Evolutionary conservation across 2,329 filamentous ascomycete genomes (phyloP).

Genomic region (Grosmannia clavigera): DNA sequence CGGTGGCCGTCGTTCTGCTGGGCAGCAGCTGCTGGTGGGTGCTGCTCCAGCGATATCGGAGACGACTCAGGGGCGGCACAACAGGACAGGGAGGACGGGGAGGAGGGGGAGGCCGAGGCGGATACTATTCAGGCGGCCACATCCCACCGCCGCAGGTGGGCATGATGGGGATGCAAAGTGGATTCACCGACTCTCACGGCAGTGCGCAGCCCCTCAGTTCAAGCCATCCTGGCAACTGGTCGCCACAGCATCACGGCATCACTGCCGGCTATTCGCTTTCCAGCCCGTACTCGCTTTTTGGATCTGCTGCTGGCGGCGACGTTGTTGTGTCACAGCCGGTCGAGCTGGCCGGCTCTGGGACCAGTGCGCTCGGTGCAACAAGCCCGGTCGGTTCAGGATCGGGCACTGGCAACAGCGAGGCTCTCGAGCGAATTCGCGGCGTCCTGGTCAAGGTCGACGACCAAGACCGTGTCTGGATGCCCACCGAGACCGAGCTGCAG

Average conservation of each 20-base stretch:
- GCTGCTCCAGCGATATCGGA: constrained; percentile 3
- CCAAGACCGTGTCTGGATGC: constrained; percentile 21
- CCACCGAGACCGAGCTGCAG: constrained; percentile 21
- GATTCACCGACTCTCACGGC: background rate
- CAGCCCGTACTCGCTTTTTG: background rate
- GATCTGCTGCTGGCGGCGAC: background rate
- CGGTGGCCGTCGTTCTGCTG: constrained; percentile 17
- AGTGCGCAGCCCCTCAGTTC: background rate
- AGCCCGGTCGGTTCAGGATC: background rate
- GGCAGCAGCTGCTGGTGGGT: constrained; percentile 9
- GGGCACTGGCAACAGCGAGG: constrained; percentile 5
- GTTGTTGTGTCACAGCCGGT: background rate
- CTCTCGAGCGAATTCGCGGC: background rate
- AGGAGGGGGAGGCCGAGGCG: background rate
- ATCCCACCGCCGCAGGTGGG: background rate
- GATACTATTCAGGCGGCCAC: background rate
- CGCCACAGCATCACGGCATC: background rate
- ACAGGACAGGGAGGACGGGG: background rate
- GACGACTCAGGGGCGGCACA: background rate
- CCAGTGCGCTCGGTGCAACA: background rate
- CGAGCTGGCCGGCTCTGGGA: background rate
- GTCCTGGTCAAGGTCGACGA: constrained; percentile 17
- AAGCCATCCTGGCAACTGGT: background rate
- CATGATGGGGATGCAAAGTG: background rate
- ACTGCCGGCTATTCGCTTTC: background rate